Evolutionary conservation across 2,329 filamentous ascomycete species (phyloP).

Genomic region (Botryotinia convoluta): DNA sequence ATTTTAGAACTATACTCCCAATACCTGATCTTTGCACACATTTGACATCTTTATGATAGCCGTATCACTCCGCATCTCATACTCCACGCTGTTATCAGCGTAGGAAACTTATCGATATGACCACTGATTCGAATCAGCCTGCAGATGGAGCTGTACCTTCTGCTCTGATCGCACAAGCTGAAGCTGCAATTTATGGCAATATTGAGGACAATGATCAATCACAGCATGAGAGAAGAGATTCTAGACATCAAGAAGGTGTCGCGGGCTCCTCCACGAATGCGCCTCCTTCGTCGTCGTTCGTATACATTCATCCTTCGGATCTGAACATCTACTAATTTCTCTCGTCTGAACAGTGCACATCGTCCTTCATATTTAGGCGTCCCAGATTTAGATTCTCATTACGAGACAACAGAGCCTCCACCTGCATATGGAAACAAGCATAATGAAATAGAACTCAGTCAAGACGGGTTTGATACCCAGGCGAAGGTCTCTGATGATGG

Average conservation of each 20-base stretch:
- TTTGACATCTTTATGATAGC: background rate
- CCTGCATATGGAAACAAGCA: slow-evolving; percentile 59
- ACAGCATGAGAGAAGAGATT: slow-evolving; percentile 17
- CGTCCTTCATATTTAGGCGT: slow-evolving; percentile 24
- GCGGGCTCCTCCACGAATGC: background rate
- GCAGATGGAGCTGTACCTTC: slow-evolving; percentile 26
- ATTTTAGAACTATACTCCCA: background rate
- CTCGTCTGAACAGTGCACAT: background rate
- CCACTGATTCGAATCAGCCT: slow-evolving; percentile 18
- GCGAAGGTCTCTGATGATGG: slow-evolving; percentile 68
- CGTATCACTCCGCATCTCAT: slow-evolving; percentile 1
- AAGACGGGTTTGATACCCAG: slow-evolving; percentile 61
- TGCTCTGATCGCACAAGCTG: slow-evolving; percentile 36
- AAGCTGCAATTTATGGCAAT: slow-evolving; percentile 37
- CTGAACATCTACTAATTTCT: background rate
- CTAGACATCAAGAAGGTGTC: slow-evolving; percentile 1
- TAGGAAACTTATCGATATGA: slow-evolving; percentile 12
- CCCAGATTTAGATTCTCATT: slow-evolving; percentile 25
- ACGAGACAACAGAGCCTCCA: slow-evolving; percentile 38
- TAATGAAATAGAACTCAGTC: slow-evolving; percentile 57
- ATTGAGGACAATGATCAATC: slow-evolving; percentile 24
- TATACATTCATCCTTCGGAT: background rate
- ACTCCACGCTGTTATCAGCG: background rate
- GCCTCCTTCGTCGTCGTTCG: slow-evolving; percentile 11
- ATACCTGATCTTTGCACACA: background rate